Percentiles rank a stretch among this genome's conserved stretches.
These are phyloP conservation scores for Penicillium ochrochloron DNA, from an alignment of 495 filamentous ascomycete species.

Conservation along the genomic window DNA sequence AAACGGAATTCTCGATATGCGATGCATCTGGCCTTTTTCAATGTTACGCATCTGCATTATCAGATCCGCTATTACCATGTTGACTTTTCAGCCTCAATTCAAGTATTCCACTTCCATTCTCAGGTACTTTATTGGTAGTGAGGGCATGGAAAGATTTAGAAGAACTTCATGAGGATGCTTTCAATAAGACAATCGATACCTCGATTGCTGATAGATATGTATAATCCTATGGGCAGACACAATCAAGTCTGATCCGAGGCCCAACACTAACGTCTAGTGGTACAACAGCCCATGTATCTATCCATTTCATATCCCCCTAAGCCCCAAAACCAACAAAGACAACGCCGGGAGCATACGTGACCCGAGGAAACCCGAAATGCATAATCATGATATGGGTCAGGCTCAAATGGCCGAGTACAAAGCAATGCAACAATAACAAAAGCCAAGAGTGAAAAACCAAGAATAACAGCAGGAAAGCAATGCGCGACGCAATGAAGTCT, in stretches of 20 bases:
- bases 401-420: conserved; percentile 1
- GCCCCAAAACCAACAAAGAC: not conserved
- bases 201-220: not conserved
- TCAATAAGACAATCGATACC: not conserved
- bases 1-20: too few species aligned
- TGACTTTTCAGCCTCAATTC: not conserved
- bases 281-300: conserved; percentile 6
- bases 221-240: not conserved
- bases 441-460: not conserved
- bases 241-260: not conserved
- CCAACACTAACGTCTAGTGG: not conserved
- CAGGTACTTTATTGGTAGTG: not conserved
- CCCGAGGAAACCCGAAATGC: conserved; percentile 7
- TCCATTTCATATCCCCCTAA: conserved; percentile 4
- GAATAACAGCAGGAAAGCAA: conserved; percentile 11
- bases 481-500: conserved; percentile 16
- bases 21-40: too few species aligned
- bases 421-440: conserved; percentile 4
- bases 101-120: not conserved
- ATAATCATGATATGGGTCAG: not conserved
- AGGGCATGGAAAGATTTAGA: not conserved
- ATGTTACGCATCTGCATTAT: too few species aligned
- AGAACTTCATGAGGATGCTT: not conserved
- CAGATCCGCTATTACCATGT: too few species aligned
- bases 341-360: not conserved